Conservation (phyloP, 352 stramenopile genomes). For the Phytophthora pistaciae region DNA sequence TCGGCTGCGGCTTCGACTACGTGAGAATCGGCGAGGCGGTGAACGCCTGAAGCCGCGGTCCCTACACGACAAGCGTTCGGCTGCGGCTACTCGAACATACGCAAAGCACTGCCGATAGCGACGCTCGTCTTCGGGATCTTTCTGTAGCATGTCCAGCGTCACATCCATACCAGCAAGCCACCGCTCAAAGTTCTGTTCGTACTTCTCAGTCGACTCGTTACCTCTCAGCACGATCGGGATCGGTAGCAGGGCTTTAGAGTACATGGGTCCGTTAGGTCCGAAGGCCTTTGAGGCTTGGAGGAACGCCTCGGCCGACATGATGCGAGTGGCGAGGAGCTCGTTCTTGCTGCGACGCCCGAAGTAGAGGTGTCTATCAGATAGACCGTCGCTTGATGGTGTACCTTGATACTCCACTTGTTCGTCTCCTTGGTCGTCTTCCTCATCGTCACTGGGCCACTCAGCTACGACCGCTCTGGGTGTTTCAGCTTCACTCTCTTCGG, state of each 20-base stretch:
- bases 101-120: slow-evolving; percentile 12
- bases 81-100: slow-evolving; percentile 7
- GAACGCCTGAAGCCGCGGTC: too few relatives aligned
- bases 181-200: slow-evolving; percentile 5
- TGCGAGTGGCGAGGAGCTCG: neutral
- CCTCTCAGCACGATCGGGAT: neutral
- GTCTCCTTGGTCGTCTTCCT: neutral
- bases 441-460: neutral
- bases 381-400: neutral
- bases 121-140: slow-evolving; percentile 11
- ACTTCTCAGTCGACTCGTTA: neutral
- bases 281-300: neutral
- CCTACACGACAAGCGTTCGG: neutral
- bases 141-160: neutral
- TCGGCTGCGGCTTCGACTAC: neutral
- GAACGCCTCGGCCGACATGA: neutral
- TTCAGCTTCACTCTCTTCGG: neutral
- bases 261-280: neutral
- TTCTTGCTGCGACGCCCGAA: neutral
- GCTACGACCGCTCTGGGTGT: neutral
- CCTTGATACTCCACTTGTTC: neutral
- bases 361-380: neutral
- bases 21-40: neutral
- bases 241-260: neutral
- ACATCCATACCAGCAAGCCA: neutral